Percentiles rank a stretch among this genome's conserved stretches.
phyloP scores from a whole-genome alignment of 2,329 filamentous ascomycete species.

The Lojkania enalia region DNA sequence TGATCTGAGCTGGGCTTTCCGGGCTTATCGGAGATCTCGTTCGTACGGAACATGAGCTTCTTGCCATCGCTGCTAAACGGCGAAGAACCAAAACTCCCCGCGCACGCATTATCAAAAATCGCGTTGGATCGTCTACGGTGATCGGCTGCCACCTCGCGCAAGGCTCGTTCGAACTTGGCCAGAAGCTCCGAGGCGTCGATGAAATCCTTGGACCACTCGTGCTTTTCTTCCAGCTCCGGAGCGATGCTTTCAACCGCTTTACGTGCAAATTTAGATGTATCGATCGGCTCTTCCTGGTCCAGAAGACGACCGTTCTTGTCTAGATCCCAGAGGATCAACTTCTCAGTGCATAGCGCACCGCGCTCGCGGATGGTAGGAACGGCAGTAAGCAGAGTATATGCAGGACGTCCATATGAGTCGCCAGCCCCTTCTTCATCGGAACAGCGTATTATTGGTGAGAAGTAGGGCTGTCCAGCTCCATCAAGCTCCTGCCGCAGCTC shows the following conservation, averaged over 20 bases:
- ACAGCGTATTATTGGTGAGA: slow-evolving; percentile 13
- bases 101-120: slow-evolving; percentile 18
- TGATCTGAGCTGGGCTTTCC: slow-evolving; percentile 4
- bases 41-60: slow-evolving; percentile 20
- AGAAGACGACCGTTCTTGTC: slow-evolving; percentile 30
- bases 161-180: slow-evolving; percentile 21
- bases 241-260: slow-evolving; percentile 33
- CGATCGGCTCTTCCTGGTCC: slow-evolving; percentile 32
- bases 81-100: slow-evolving; percentile 16
- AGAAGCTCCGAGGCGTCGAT: slow-evolving; percentile 24
- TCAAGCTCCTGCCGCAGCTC: slow-evolving; percentile 30
- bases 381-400: slow-evolving; percentile 28
- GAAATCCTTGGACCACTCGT: slow-evolving; percentile 34
- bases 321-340: slow-evolving; percentile 33
- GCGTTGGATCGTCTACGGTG: slow-evolving; percentile 29
- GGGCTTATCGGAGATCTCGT: slow-evolving; percentile 17
- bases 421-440: not conserved
- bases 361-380: not conserved
- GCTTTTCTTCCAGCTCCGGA: slow-evolving; percentile 23
- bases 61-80: slow-evolving; percentile 27
- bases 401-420: slow-evolving; percentile 8
- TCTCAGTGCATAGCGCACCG: not conserved
- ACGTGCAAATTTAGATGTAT: slow-evolving; percentile 22
- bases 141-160: slow-evolving; percentile 21
- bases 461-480: slow-evolving; percentile 22